Base-by-base conservation (phyloP, 352 stramenopile species). In the Globisporangium takayamanum region DNA sequence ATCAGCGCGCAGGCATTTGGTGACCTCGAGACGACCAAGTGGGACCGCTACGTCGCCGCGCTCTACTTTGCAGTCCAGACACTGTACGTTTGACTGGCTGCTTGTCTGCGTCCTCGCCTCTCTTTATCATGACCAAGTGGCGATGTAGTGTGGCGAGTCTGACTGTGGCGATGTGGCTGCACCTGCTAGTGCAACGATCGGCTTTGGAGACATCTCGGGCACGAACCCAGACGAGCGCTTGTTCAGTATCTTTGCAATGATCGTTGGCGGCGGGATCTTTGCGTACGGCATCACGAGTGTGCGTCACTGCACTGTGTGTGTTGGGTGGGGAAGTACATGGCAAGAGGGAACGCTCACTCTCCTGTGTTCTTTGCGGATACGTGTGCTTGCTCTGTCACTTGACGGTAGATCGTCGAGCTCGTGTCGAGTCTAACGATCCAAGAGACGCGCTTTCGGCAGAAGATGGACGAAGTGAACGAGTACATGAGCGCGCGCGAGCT, bases 271-370 rank as follows among this genome's bases (percentile, higher is more conserved):
- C n/a, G 85, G 82, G 68, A 87, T 92, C 50, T 92, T 92, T 53
- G 80, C 79, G 5, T 92, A 92, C 58, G 82, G 79, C 18, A 92
- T 92, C 69, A 92, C 82, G 0, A 89, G 86, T 45, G 82, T 89
- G 28, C 53, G 72, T 82, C 22, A 22, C 22, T 22, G 22, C 22
- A 22, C 22, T 22, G 22, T 22, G 22, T 22, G 22, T 22, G 22
- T 22, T 22, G 22, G 22, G 22, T 22, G 22, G 22, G 22, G 0
- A 22, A 22, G 22, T 22, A 22, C 22, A 22, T 22, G 22, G 22
- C 22, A 22, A 22, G 25, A 42, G n/a, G 16, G 28, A 48, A 14
- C 41, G 41, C 41, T 42, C 11, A 41, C 48, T 15, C 12, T 20
- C 28, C 18, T 50, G 22, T 15, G 28, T 18, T 26, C 5, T 36